phyloP scores from a whole-genome alignment of 805 yeast species.

The Hanseniaspora meyeri region DNA sequence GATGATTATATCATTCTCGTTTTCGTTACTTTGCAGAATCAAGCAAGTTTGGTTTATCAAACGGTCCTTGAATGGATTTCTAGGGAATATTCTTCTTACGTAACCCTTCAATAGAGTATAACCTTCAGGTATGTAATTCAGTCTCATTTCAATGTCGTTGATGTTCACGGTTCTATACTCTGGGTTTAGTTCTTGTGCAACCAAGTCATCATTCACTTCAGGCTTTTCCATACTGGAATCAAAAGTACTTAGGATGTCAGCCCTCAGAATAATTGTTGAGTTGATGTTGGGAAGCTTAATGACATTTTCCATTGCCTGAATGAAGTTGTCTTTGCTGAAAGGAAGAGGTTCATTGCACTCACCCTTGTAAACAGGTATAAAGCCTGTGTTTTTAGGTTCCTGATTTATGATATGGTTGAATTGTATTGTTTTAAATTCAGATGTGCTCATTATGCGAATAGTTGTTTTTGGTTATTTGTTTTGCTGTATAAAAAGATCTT shows the following conservation, averaged over 20 bases:
- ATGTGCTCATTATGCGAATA: not conserved
- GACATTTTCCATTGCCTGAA: slow-evolving; percentile 64
- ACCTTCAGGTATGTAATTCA: slow-evolving; percentile 19
- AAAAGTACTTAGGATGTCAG: slow-evolving; percentile 58
- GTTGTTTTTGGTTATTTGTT: too few species aligned
- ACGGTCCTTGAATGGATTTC: slow-evolving; percentile 77
- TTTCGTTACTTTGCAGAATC: slow-evolving; percentile 28
- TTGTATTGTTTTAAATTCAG: slow-evolving; percentile 1
- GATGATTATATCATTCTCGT: slow-evolving; percentile 38
- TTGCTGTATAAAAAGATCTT: not conserved
- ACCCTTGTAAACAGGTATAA: not conserved
- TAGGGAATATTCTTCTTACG: slow-evolving; percentile 79
- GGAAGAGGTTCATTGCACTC: slow-evolving; percentile 1
- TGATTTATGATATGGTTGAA: not conserved
- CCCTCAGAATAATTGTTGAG: slow-evolving; percentile 79
- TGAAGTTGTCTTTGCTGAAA: slow-evolving; percentile 40
- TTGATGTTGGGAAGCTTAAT: slow-evolving; percentile 79
- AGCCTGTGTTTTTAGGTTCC: not conserved
- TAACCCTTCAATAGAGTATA: slow-evolving; percentile 36
- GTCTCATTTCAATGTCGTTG: slow-evolving; percentile 33
- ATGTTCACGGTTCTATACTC: slow-evolving; percentile 23
- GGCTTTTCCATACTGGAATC: slow-evolving; percentile 28
- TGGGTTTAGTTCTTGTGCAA: slow-evolving; percentile 2
- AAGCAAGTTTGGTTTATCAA: slow-evolving; percentile 78
- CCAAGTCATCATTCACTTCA: slow-evolving; percentile 2